A percentile compares a stretch with the other conserved stretches of the same genome.
Evolutionary conservation across 2,329 filamentous ascomycete species (phyloP).

Genomic region (Monosporascus sp.): DNA sequence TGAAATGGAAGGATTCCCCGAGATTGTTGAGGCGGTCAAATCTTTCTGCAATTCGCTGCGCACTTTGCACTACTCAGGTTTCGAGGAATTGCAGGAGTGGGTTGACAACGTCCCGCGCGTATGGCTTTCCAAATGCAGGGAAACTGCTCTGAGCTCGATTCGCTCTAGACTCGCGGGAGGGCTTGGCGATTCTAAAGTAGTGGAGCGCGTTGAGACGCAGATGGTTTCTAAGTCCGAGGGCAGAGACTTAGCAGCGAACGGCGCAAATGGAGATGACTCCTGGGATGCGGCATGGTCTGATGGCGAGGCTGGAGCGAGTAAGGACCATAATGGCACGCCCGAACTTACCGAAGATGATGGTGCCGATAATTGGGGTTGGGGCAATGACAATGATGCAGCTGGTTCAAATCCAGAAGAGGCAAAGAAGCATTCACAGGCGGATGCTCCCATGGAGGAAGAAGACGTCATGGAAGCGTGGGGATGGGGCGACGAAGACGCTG

Average conservation of each 20-base stretch:
- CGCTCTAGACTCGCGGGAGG: constrained; percentile 63
- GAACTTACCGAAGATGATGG: constrained; percentile 15
- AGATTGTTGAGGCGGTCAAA: constrained; percentile 57
- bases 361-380: constrained; percentile 13
- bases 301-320: constrained; percentile 43
- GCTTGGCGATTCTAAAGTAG: constrained; percentile 60
- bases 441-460: constrained; percentile 19
- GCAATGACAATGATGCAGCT: constrained; percentile 27
- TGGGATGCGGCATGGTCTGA: constrained; percentile 82
- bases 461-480: constrained; percentile 69
- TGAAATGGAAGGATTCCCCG: constrained; percentile 67
- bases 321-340: constrained; percentile 11
- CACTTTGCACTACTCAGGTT: constrained; percentile 55
- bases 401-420: constrained; percentile 31
- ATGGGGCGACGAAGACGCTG: constrained; percentile 67
- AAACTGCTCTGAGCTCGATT: constrained; percentile 70
- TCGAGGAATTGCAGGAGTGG: constrained; percentile 69
- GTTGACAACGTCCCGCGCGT: constrained; percentile 70
- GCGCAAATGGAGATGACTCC: constrained; percentile 48
- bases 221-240: constrained; percentile 64
- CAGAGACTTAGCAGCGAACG: constrained; percentile 54
- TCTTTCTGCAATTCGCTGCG: constrained; percentile 61
- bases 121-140: constrained; percentile 81
- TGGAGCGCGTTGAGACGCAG: constrained; percentile 82
- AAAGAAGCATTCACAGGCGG: neutral